Base-by-base conservation (phyloP, 1,284 basidiomycete species). In the Ustilago cynodontis region DNA sequence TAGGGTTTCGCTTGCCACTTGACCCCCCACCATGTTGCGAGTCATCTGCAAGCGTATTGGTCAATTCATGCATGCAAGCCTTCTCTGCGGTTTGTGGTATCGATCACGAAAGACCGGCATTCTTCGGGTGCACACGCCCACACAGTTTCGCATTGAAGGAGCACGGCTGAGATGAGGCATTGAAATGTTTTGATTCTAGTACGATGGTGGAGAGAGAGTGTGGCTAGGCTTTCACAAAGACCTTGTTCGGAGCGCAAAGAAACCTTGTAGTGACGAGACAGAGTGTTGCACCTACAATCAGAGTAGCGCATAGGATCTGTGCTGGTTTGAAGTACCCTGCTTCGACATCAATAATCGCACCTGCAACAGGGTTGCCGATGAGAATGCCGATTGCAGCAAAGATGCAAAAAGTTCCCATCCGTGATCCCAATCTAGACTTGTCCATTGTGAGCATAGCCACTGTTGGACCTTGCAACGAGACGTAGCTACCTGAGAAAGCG, bases 361-460 rank as follows among this genome's bases (percentile, higher is more conserved):
- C 77, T 11, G 72, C 73, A 28, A 67, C 69, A 6, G 77, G 73
- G 16, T 61, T 68, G n/a, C 77, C 77, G n/a, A 77, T 47, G 2
- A 78, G 62, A 10, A 65, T 59, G 5, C 69, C 77, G 9, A 66
- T 29, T 11, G 62, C 68, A 10, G 56, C 63, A 49, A 71, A 59
- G 31, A 59, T 8, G 24, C 58, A 65, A 39, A 59, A 49, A 8
- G 50, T 55, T 14, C 63, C 68, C 47, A 71, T 54, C 10, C 60
- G 51, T 24, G 60, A 43, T 63, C 55, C 37, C 13, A 39, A 39
- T n/a, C 37, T 39, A 10, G 37, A 39, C 37, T 39, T 39, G 37
- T 39, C 37, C 18, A 14, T 14, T 14, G 37, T 39, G 11, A 39
- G 16, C 16, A 39, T 39, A 39, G 37, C 37, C 37, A 39, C 37